Evolutionary conservation across 75 land plant genomes (phyloP).

Genomic region (Gnetum montanum): DNA sequence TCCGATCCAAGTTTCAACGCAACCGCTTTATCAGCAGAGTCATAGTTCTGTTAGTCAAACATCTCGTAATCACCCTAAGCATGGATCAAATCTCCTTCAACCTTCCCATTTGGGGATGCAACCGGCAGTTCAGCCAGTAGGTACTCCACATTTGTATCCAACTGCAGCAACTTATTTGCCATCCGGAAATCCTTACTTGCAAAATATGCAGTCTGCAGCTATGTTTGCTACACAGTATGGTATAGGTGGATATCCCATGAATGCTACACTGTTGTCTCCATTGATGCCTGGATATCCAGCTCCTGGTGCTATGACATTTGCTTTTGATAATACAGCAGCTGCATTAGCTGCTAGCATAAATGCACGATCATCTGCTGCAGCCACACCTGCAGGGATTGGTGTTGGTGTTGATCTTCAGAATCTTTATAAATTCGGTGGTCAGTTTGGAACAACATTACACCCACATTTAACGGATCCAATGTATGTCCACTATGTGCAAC

Average conservation of each 20-base stretch:
- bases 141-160: slow-evolving; percentile 31
- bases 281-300: slow-evolving; percentile 45
- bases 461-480: slow-evolving; percentile 39
- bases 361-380: slow-evolving; percentile 26
- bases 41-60: slow-evolving; percentile 18
- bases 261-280: slow-evolving; percentile 37
- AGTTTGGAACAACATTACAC: slow-evolving; percentile 31
- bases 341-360: slow-evolving; percentile 26
- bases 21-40: slow-evolving; percentile 9
- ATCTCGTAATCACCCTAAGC: slow-evolving; percentile 22
- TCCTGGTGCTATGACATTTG: slow-evolving; percentile 26
- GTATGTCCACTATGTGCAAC: slow-evolving; percentile 53
- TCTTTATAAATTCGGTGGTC: slow-evolving; percentile 40
- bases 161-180: slow-evolving; percentile 49
- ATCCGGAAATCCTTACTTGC: slow-evolving; percentile 42
- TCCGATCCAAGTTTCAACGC: slow-evolving; percentile 11
- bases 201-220: slow-evolving; percentile 34
- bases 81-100: slow-evolving; percentile 11
- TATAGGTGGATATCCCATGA: slow-evolving; percentile 55
- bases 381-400: slow-evolving; percentile 28
- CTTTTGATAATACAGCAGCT: slow-evolving; percentile 35
- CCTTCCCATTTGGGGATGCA: slow-evolving; percentile 26
- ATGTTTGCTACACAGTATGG: slow-evolving; percentile 51
- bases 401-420: slow-evolving; percentile 41
- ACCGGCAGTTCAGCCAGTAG: slow-evolving; percentile 33